A percentile compares a stretch with the other conserved stretches of the same genome.
phyloP scores from a whole-genome alignment of 306 rosid species.

The Medicago truncatula region DNA sequence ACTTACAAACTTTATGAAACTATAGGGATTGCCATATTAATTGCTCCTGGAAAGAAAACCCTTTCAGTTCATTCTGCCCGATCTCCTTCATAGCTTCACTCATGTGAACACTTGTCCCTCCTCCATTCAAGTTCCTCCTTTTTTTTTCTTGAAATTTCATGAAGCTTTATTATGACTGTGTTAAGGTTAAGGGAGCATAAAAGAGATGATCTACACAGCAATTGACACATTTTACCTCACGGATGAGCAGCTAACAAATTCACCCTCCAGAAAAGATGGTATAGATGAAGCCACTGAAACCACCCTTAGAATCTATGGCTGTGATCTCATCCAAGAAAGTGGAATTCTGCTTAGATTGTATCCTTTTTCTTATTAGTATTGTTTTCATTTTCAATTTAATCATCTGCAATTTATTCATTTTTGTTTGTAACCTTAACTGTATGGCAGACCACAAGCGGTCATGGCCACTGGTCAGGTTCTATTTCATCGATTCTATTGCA shows the following conservation, averaged over 20 bases:
- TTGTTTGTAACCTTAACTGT: slow-evolving; percentile 41
- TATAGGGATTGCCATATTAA: no score
- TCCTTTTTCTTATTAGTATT: slow-evolving; percentile 33
- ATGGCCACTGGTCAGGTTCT: slow-evolving; percentile 99
- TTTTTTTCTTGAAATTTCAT: background rate
- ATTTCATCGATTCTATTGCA: slow-evolving; percentile 93
- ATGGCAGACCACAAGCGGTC: slow-evolving; percentile 87
- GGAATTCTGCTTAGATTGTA: slow-evolving; percentile 92
- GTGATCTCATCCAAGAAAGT: slow-evolving; percentile 94
- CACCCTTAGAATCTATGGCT: slow-evolving; percentile 86
- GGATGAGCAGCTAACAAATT: slow-evolving; percentile 64
- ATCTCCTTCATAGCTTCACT: no score
- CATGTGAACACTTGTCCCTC: no score
- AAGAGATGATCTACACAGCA: slow-evolving; percentile 83
- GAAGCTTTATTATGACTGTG: background rate
- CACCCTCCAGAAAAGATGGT: slow-evolving; percentile 86
- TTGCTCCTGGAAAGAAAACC: no score
- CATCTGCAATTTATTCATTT: slow-evolving; percentile 8
- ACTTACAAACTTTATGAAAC: no score
- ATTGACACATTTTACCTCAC: slow-evolving; percentile 86
- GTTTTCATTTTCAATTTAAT: slow-evolving; percentile 2
- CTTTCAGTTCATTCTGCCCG: no score
- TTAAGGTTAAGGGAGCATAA: slow-evolving; percentile 19
- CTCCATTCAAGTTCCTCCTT: no score
- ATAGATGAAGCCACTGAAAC: slow-evolving; percentile 82